Percentiles rank a stretch among this genome's conserved stretches.
These are phyloP conservation scores for Trypethelium eluteriae DNA, from an alignment of 495 filamentous ascomycete genomes.

Conservation along the genomic window DNA sequence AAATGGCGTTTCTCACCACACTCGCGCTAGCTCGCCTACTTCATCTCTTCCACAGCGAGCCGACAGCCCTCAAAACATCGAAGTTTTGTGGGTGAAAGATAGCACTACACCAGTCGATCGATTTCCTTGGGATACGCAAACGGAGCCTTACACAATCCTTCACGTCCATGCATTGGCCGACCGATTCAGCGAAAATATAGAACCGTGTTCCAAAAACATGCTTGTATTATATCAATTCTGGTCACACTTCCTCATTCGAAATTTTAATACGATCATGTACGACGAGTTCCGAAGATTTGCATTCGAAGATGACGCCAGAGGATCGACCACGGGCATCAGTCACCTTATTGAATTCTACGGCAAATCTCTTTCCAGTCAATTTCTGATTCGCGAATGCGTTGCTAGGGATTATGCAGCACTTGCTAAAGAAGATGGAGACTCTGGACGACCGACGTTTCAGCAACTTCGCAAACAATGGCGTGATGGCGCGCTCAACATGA, in stretches of 20 bases:
- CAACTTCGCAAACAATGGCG: slow-evolving; percentile 45
- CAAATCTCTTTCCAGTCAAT: slow-evolving; percentile 44
- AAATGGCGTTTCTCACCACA: background rate
- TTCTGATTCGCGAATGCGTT: slow-evolving; percentile 44
- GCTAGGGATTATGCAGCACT: slow-evolving; percentile 48
- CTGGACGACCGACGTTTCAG: slow-evolving; percentile 42
- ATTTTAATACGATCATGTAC: slow-evolving; percentile 76
- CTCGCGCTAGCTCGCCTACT: background rate
- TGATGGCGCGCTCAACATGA: slow-evolving; percentile 47
- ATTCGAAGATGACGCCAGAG: slow-evolving; percentile 53
- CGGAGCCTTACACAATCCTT: slow-evolving; percentile 50
- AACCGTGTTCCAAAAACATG: slow-evolving; percentile 52
- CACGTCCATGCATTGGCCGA: slow-evolving; percentile 51
- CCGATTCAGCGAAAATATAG: slow-evolving; percentile 43
- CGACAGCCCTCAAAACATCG: slow-evolving; percentile 2
- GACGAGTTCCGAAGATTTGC: slow-evolving; percentile 66
- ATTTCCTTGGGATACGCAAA: slow-evolving; percentile 39
- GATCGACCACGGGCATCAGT: slow-evolving; percentile 45
- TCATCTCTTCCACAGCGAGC: background rate
- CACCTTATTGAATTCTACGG: slow-evolving; percentile 55
- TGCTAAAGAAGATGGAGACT: slow-evolving; percentile 38
- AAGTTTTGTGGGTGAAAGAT: slow-evolving; percentile 45
- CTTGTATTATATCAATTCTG: slow-evolving; percentile 67
- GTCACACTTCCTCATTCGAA: slow-evolving; percentile 65
- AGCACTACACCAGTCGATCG: slow-evolving; percentile 35